Evolutionary conservation across 192 early-diverging fungal genomes (phyloP).

Genomic region (Phycomyces nitens): DNA sequence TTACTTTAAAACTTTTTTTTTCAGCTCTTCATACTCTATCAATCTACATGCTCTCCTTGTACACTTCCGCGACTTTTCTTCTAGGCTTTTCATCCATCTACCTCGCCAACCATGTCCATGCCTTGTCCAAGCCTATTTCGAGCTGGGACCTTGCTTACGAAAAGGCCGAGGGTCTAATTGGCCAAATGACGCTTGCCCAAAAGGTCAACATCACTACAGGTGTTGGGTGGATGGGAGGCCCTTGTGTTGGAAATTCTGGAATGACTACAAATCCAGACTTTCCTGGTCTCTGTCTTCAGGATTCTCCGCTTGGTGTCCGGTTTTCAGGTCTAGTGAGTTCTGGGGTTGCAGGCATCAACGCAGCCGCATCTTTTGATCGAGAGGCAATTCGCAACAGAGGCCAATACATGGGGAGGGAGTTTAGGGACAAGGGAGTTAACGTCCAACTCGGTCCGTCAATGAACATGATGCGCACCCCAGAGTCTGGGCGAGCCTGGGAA

Average conservation of each 20-base stretch:
- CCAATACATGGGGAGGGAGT: constrained; percentile 49
- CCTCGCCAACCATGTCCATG: no score
- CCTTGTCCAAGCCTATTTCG: neutral
- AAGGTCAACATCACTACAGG: constrained; percentile 51
- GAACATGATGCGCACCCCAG: constrained; percentile 16
- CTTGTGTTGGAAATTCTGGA: constrained; percentile 51
- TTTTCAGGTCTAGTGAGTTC: constrained; percentile 36
- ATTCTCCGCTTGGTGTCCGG: constrained; percentile 34
- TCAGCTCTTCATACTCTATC: neutral
- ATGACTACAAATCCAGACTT: constrained; percentile 36
- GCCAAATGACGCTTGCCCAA: constrained; percentile 36
- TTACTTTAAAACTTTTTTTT: no score
- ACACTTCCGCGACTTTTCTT: neutral
- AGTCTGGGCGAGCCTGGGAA: constrained; percentile 21
- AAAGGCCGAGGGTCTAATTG: constrained; percentile 26
- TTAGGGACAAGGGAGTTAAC: constrained; percentile 51
- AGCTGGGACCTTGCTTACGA: constrained; percentile 25
- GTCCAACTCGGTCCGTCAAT: constrained; percentile 47
- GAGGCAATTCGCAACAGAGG: constrained; percentile 46
- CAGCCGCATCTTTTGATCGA: constrained; percentile 57
- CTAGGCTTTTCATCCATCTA: neutral
- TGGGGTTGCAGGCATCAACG: constrained; percentile 51
- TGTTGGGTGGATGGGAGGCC: constrained; percentile 30
- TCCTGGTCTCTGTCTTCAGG: constrained; percentile 37
- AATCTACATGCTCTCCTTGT: neutral